Base-by-base conservation (phyloP, 768 basidiomycete species). In the Termitomyces sp. region DNA sequence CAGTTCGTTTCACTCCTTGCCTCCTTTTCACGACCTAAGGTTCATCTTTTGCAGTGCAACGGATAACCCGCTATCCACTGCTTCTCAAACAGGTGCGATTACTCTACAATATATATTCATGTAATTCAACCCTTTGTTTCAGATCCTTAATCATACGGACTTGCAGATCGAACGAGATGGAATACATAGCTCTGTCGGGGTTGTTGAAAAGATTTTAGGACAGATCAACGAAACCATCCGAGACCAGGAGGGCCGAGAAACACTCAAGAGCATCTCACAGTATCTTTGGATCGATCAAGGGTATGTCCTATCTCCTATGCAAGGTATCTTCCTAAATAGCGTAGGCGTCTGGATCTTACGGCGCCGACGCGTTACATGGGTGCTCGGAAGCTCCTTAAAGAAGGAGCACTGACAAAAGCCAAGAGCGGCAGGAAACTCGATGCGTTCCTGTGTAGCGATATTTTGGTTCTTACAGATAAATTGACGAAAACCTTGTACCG, bases 1-100 rank as follows among this genome's bases (percentile, higher is more conserved):
- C 0, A 96, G 94, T 94, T 70, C 63, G 85, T 74, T 28, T 10
- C 26, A 28, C 22, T 26, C 40, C 38, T 33, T 4, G 20, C 1
- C n/a, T 32, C 50, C 20, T 30, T n/a, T 47, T 10, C 43, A 65
- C 5, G 2, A 10, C 28, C 43, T 63, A 40, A 58, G 24, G 50
- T 24, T n/a, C 24, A 32, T 40, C 33, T 26, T n/a, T 35, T 14
- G 43, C 48, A 94, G 92, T 95, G 94, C 94, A 97, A 84, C 86
- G 96, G 9, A 86, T 98, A 56, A 97, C 96, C 0, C 81, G 93
- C 56, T 99, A 98, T 67, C 96, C 96, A 0, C 77, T 99, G 0
- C 78, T 98, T 33, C 86, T 98, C 62, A 85, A 86, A 54, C 90
- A 92, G 72, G 86, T 84, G 50, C 20, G 70, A 33, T 18, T 24